These are phyloP conservation scores for Alternaria infectoria DNA, from an alignment of 2,329 filamentous ascomycete genomes.

Conservation along the genomic window DNA sequence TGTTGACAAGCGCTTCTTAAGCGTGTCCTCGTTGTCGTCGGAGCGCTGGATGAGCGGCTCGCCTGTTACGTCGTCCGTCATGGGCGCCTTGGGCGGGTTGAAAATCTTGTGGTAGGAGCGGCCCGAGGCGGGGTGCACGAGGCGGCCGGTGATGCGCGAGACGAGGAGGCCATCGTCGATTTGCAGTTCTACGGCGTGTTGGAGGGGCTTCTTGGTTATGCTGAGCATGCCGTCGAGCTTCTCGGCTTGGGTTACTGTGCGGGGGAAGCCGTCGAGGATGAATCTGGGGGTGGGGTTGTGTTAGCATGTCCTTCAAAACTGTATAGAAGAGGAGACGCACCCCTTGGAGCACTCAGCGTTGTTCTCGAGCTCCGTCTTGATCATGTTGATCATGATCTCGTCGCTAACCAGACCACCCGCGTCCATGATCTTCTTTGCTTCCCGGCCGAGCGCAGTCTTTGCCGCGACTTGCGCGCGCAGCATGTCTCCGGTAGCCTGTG, in stretches of 20 bases:
- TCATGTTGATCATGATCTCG: slow-evolving; percentile 99
- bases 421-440: slow-evolving; percentile 99
- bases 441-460: slow-evolving; percentile 91
- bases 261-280: slow-evolving; percentile 98
- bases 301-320: slow-evolving; percentile 1
- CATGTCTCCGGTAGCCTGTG: slow-evolving; percentile 97
- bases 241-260: slow-evolving; percentile 93
- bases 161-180: slow-evolving; percentile 95
- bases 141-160: slow-evolving; percentile 92
- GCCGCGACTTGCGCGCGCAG: slow-evolving; percentile 96
- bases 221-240: slow-evolving; percentile 91
- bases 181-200: slow-evolving; percentile 95
- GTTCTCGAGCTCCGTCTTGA: slow-evolving; percentile 92
- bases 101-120: slow-evolving; percentile 98
- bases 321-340: slow-evolving; percentile 57
- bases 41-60: slow-evolving; percentile 95
- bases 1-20: slow-evolving; percentile 91
- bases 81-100: slow-evolving; percentile 92
- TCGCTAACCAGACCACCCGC: slow-evolving; percentile 96
- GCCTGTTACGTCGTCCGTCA: slow-evolving; percentile 97
- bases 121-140: slow-evolving; percentile 94
- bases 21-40: slow-evolving; percentile 94
- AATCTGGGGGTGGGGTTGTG: slow-evolving; percentile 65
- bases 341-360: slow-evolving; percentile 97
- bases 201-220: slow-evolving; percentile 78